phyloP scores from a whole-genome alignment of 2,329 filamentous ascomycete species.

The Colletotrichum theobromicola region DNA sequence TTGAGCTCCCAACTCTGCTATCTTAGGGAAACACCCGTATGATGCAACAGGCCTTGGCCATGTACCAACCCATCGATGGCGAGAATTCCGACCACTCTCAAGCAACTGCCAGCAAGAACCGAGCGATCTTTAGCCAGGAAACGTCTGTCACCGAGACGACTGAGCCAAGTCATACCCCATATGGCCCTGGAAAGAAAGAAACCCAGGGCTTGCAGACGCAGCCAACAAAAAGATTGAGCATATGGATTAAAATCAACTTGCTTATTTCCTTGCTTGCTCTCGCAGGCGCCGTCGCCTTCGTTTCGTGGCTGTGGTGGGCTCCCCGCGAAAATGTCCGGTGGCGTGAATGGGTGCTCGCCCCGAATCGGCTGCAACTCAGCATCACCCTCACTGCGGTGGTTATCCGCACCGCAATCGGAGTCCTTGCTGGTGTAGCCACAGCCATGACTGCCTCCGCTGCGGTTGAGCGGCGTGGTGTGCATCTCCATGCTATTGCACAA shows the following conservation, averaged over 20 bases:
- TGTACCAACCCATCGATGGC: neutral
- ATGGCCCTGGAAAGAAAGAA: neutral
- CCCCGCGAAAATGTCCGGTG: neutral
- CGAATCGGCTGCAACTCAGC: neutral
- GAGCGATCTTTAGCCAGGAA: neutral
- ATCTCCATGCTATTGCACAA: neutral
- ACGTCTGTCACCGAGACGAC: neutral
- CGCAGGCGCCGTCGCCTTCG: neutral
- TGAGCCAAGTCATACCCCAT: neutral
- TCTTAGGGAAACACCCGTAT: too few species aligned
- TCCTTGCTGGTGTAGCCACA: neutral
- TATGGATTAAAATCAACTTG: neutral
- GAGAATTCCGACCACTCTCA: neutral
- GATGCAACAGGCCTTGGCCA: neutral
- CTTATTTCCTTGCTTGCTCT: neutral
- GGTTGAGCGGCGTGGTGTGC: neutral
- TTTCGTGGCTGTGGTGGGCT: neutral
- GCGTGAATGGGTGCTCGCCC: neutral
- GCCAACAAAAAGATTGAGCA: neutral
- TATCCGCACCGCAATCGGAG: neutral
- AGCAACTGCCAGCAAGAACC: neutral
- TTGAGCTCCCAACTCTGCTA: too few species aligned
- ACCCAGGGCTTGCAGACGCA: neutral
- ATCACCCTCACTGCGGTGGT: neutral
- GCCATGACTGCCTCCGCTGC: neutral